These are phyloP conservation scores for Colletotrichum sp. DNA, from an alignment of 2,329 filamentous ascomycete species.

Conservation along the genomic window DNA sequence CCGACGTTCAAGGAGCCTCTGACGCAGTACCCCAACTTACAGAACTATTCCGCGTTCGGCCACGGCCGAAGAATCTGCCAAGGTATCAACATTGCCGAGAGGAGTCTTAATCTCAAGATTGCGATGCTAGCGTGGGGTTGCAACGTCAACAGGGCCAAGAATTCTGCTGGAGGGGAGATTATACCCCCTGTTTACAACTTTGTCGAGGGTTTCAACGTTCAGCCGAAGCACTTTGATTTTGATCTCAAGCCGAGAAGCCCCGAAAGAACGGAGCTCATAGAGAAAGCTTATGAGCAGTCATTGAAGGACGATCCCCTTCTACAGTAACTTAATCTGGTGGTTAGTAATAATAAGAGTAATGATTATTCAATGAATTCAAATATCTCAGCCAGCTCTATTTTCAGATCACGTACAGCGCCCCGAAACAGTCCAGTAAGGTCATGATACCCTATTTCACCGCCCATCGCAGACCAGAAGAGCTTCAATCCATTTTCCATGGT, in stretches of 20 bases:
- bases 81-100: slow-evolving; percentile 44
- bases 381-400: background rate
- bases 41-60: slow-evolving; percentile 53
- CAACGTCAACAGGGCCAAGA: slow-evolving; percentile 34
- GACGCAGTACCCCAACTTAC: slow-evolving; percentile 40
- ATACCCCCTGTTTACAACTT: slow-evolving; percentile 11
- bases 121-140: slow-evolving; percentile 43
- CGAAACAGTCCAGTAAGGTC: background rate
- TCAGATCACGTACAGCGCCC: background rate
- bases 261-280: background rate
- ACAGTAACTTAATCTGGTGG: background rate
- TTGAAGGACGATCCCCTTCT: slow-evolving; percentile 11
- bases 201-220: slow-evolving; percentile 15
- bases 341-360: background rate
- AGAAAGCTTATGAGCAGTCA: background rate
- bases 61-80: slow-evolving; percentile 57
- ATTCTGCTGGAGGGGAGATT: slow-evolving; percentile 20
- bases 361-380: background rate
- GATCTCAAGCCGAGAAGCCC: slow-evolving; percentile 1
- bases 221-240: slow-evolving; percentile 11
- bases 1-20: slow-evolving; percentile 45
- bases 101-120: slow-evolving; percentile 44
- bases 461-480: background rate
- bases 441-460: background rate
- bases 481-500: background rate